phyloP scores from a whole-genome alignment of 257 asterid genomes.

The Galeopsis tetrahit region DNA sequence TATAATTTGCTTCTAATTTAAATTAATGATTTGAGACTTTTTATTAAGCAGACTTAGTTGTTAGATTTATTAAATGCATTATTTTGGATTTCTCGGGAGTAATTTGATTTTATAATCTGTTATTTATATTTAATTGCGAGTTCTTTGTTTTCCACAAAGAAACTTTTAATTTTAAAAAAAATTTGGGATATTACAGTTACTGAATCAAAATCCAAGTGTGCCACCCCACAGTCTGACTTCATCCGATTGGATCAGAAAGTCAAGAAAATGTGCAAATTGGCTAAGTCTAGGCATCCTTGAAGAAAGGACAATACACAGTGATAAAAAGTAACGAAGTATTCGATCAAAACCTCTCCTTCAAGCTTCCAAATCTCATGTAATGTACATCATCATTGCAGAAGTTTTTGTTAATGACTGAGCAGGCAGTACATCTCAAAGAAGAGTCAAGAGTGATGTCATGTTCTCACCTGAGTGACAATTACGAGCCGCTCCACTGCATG shows the following conservation, averaged over 20 bases:
- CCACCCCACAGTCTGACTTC: conserved; percentile 23
- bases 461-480: conserved; percentile 82
- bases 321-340: neutral
- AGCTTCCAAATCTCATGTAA: neutral
- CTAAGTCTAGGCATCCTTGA: neutral
- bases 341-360: neutral
- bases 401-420: neutral
- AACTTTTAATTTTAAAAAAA: no score
- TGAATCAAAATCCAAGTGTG: neutral
- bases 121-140: no score
- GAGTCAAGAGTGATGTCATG: conserved; percentile 21
- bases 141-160: no score
- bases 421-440: conserved; percentile 19
- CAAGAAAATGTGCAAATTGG: conserved; percentile 9
- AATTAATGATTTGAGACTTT: no score
- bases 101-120: no score
- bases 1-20: no score
- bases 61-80: no score
- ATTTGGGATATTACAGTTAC: no score
- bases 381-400: conserved; percentile 9
- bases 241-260: neutral
- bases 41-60: no score
- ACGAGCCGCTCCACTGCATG: conserved; percentile 80
- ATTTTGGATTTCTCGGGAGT: no score
- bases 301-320: neutral